Percentiles rank a stretch among this genome's conserved stretches.
phyloP scores from a whole-genome alignment of 2,329 filamentous ascomycete species.

The Beauveria brongniartii region DNA sequence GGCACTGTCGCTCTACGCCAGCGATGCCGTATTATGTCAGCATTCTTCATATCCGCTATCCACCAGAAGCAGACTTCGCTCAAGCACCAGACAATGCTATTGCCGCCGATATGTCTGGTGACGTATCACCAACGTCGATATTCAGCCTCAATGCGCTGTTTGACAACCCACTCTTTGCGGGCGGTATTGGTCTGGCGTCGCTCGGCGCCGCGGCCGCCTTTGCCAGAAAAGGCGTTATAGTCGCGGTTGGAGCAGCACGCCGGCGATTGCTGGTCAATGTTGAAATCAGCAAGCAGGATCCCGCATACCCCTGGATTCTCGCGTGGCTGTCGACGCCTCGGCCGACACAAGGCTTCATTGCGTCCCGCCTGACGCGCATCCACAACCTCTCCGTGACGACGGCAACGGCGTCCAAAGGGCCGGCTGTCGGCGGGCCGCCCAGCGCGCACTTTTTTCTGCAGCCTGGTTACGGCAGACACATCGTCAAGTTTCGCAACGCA shows the following conservation, averaged over 20 bases:
- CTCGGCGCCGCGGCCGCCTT: conserved; percentile 76
- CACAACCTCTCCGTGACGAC: conserved; percentile 53
- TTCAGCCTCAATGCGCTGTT: conserved; percentile 51
- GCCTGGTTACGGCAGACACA: conserved; percentile 81
- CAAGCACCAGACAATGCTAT: neutral
- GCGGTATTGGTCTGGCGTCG: conserved; percentile 84
- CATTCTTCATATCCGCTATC: neutral
- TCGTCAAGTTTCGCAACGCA: conserved; percentile 77
- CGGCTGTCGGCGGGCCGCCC: conserved; percentile 54
- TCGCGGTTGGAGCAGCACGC: conserved; percentile 65
- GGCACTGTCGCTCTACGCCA: neutral
- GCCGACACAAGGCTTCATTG: conserved; percentile 50
- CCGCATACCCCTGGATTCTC: conserved; percentile 88
- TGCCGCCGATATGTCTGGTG: conserved; percentile 22
- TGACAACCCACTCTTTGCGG: conserved; percentile 55
- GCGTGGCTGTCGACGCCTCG: conserved; percentile 89
- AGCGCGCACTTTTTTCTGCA: conserved; percentile 81
- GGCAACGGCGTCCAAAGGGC: conserved; percentile 50
- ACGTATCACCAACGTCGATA: conserved; percentile 23
- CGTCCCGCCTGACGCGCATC: conserved; percentile 49
- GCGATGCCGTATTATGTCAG: neutral
- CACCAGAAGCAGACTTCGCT: neutral
- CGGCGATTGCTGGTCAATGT: conserved; percentile 87
- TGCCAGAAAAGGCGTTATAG: conserved; percentile 67
- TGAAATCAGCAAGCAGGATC: conserved; percentile 90